These are phyloP conservation scores for Ceratorhiza oryzae-sativae DNA, from an alignment of 1,284 basidiomycete species.

Conservation along the genomic window DNA sequence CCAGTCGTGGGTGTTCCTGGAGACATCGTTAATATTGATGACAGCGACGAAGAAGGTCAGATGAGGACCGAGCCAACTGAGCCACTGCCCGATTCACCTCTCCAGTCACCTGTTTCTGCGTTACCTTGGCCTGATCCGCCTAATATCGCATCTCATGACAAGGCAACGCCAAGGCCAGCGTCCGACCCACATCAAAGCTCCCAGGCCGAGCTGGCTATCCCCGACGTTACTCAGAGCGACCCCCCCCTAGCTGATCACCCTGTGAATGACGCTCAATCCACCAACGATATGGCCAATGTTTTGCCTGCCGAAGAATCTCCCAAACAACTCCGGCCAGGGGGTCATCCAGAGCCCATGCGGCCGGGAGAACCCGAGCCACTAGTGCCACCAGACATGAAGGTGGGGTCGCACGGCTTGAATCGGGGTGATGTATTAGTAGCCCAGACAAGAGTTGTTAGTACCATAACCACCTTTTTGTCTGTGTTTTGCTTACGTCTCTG, in stretches of 20 bases:
- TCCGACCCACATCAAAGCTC: background rate
- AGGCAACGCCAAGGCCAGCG: too few species aligned
- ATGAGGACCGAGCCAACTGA: too few species aligned
- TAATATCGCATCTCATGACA: too few species aligned
- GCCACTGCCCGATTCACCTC: background rate
- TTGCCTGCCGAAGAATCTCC: background rate
- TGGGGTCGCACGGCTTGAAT: constrained; percentile 7
- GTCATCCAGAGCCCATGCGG: background rate
- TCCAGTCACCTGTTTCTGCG: background rate
- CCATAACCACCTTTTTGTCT: background rate
- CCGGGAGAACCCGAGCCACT: background rate
- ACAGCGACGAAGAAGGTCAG: constrained; percentile 19
- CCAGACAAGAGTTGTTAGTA: background rate
- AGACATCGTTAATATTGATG: constrained; percentile 22
- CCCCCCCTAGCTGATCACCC: background rate
- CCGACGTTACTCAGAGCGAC: background rate
- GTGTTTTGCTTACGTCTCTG: background rate
- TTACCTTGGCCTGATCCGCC: background rate
- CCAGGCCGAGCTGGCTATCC: background rate
- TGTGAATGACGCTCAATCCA: background rate
- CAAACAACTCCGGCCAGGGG: background rate
- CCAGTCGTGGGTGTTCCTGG: background rate
- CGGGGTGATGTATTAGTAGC: background rate
- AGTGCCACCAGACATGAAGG: background rate
- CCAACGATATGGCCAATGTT: background rate